A percentile compares a stretch with the other conserved stretches of the same genome.
These are phyloP conservation scores for Potentilla sterilis DNA, from an alignment of 306 rosid genomes.

Conservation along the genomic window DNA sequence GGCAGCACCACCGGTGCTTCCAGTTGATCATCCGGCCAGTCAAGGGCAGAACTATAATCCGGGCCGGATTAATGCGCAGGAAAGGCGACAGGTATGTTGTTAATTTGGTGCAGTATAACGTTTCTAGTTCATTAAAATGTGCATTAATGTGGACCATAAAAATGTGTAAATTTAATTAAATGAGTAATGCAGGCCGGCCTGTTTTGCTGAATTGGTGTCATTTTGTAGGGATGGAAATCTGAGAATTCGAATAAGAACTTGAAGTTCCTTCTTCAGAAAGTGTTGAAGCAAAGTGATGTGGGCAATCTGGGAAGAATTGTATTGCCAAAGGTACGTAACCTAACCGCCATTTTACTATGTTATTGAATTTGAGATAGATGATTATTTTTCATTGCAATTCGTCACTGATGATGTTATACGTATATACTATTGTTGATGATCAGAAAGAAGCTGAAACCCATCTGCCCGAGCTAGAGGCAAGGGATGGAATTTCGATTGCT, in stretches of 20 bases:
- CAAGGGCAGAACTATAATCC: constrained; percentile 41
- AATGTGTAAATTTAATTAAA: not conserved
- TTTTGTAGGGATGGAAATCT: constrained; percentile 78
- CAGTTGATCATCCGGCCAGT: constrained; percentile 37
- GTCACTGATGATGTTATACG: not conserved
- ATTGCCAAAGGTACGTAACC: constrained; percentile 64
- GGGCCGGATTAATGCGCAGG: constrained; percentile 29
- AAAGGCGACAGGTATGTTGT: constrained; percentile 57
- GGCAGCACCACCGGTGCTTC: not conserved
- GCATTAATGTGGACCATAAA: not conserved
- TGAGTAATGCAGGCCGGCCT: not conserved
- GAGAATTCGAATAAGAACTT: constrained; percentile 61
- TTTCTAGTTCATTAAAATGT: not conserved
- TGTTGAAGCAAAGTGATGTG: constrained; percentile 98
- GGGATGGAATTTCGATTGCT: constrained; percentile 87
- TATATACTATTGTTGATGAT: not conserved
- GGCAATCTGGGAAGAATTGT: constrained; percentile 94
- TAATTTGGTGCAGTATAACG: not conserved
- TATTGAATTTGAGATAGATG: not conserved
- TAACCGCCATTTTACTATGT: too few species aligned
- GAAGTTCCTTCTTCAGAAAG: constrained; percentile 88
- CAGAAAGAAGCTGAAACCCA: constrained; percentile 98
- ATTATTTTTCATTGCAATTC: not conserved
- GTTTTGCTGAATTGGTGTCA: not conserved
- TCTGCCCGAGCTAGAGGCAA: constrained; percentile 87